Base-by-base conservation (phyloP, 257 asterid species). In the Voacanga thouarsii region DNA sequence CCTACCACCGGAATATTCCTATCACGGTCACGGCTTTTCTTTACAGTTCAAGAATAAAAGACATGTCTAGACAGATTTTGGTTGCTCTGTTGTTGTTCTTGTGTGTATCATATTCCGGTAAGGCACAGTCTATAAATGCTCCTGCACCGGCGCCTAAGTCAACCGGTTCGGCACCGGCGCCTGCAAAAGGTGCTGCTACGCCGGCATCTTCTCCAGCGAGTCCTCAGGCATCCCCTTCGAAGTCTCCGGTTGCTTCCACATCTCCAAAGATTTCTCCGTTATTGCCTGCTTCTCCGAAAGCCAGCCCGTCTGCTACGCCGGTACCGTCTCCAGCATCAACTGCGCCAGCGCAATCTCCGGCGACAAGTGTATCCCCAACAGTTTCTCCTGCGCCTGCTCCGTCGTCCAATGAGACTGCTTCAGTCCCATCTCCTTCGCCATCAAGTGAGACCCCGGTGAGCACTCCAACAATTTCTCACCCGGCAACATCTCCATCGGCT, bases 71-170 rank as follows among this genome's bases (percentile, higher is more conserved):
- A 76, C 12, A 82, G 39, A 39, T 79, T n/a, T 72, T 80, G 47
- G n/a, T 81, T 47, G 84, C 82, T 61, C 39, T 88, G 2, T 43
- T 91, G 10, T 72, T 87, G 43, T 64, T 89, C 0, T 63, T 79
- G 63, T 86, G 76, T 39, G 83, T 74, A 1, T 87, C 84, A 1
- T 81, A 79, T 78, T 71, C 80, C 82, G 78, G 86, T 84, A 44
- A 81, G 60, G 90, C 94, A 1, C 96, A 92, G 81, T 19, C 61
- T 53, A 30, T 83, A 47, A 72, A 77, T 77, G 84, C 92, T 61
- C 97, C 97, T 81, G 83, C 92, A 70, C 91, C 80, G 2, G 80
- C 97, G 5, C 96, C 97, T 2, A 28, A 59, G 37, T 28, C 85
- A 71, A 19, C 75, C 44, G 10, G 75, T 14, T 19, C 71, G 60